Percentiles rank a stretch among this genome's conserved stretches.
phyloP scores from a whole-genome alignment of 2,329 filamentous ascomycete genomes.

The Penicillium sp. region DNA sequence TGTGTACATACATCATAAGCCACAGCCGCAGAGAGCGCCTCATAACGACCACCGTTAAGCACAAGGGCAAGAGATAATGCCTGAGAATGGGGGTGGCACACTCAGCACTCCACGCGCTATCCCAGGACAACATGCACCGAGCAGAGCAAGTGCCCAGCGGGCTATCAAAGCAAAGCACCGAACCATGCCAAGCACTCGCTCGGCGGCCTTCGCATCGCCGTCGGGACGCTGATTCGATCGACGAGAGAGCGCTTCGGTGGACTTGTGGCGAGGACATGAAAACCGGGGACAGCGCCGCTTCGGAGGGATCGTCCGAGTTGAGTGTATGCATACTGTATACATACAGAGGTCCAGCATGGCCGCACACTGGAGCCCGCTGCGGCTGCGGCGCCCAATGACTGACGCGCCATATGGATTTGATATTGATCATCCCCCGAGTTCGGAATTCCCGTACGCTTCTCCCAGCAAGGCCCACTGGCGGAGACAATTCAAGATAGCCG shows the following conservation, averaged over 20 bases:
- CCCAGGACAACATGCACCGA: too few species aligned
- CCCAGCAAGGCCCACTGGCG: slow-evolving; percentile 4
- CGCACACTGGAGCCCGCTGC: slow-evolving; percentile 17
- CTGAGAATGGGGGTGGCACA: too few species aligned
- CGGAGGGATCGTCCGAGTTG: slow-evolving; percentile 20
- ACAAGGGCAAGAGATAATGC: slow-evolving; percentile 1
- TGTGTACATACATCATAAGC: slow-evolving; percentile 4
- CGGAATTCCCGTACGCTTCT: slow-evolving; percentile 18
- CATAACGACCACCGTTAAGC: slow-evolving; percentile 9
- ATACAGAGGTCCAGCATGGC: slow-evolving; percentile 9
- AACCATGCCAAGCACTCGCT: slow-evolving; percentile 7
- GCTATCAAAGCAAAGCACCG: too few species aligned
- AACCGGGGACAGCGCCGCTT: slow-evolving; percentile 19
- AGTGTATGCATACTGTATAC: neutral
- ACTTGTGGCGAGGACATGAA: slow-evolving; percentile 13
- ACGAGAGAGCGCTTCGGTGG: neutral
- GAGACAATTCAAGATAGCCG: too few species aligned
- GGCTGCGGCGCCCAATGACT: slow-evolving; percentile 27
- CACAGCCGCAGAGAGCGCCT: slow-evolving; percentile 20
- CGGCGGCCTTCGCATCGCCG: too few species aligned
- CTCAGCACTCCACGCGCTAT: too few species aligned
- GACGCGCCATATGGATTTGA: slow-evolving; percentile 20
- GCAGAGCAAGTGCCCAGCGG: too few species aligned
- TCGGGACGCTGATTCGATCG: slow-evolving; percentile 1
- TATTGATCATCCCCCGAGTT: slow-evolving; percentile 22